Evolutionary conservation across 257 asterid species (phyloP), one percentile per base, ranked within the genome.

Genomic region (Verbascum thapsus): DNA sequence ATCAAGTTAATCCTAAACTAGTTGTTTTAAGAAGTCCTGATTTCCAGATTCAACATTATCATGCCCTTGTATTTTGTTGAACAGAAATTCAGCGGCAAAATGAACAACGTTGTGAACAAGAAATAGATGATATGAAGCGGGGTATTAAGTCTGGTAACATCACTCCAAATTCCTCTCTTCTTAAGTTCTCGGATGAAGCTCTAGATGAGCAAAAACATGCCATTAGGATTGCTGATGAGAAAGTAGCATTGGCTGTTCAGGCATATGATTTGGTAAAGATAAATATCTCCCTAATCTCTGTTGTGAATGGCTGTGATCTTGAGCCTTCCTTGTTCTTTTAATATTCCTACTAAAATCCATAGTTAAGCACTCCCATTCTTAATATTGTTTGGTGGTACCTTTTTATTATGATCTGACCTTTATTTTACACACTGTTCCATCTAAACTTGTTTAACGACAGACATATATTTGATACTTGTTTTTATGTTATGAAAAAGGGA

Each of bases 131-230:
- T 78, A 78, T 94, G 84, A 87, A 83, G 79, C 82, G 88, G 16
- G 82, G 84, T 39, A 83, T 85, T 17, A 87, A 85, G 78, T 81
- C 90, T 55, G 96, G 96, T 54, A 86, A 72, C 73, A 65, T 83
- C 72, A 72, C 86, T 18, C 94, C 94, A 22, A 85, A 83, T 74
- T 81, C 97, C 0, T 83, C 96, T 53, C 95, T 83, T 53, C 76
- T 83, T 69, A 85, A 83, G 69, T 87, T 89, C 75, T 85, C 99
- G 17, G 95, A 81, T 16, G 99, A 85, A 10, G 96, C 96, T 60
- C 49, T 87, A 72, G 97, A 94, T 51, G 99, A 94, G 79, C 99
- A 94, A 72, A 94, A 90, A 72, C 99, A 94, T 77, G 99, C 95
- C 54, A 69, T 84, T 72, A 72, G 96, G 82, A 94, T 94, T 76